Evolutionary conservation across 305 asterid genomes (phyloP).

Genomic region (Rubia tinctorum): DNA sequence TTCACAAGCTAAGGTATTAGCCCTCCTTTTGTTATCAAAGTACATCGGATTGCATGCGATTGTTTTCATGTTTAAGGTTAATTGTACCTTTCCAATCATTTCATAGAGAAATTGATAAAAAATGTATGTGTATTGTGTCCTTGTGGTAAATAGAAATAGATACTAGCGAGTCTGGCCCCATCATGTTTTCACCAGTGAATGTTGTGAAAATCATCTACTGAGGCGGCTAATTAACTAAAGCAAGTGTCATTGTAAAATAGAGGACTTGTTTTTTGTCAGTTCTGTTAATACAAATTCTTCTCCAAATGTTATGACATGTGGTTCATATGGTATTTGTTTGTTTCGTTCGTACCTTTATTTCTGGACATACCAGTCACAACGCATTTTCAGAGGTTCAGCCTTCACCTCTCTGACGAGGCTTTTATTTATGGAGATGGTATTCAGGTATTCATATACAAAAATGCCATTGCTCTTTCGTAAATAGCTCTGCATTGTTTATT

Average conservation of each 20-base stretch:
- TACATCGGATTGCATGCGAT: too few species aligned
- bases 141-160: not conserved
- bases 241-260: not conserved
- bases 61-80: too few species aligned
- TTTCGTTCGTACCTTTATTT: too few species aligned
- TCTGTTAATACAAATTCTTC: constrained; percentile 67
- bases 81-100: too few species aligned
- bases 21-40: too few species aligned
- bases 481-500: not conserved
- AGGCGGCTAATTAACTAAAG: not conserved
- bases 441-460: constrained; percentile 50
- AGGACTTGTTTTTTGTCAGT: not conserved
- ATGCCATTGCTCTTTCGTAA: not conserved
- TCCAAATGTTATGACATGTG: constrained; percentile 71
- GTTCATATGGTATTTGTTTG: constrained; percentile 95
- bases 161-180: not conserved
- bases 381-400: constrained; percentile 64
- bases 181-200: not conserved
- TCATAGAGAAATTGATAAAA: not conserved
- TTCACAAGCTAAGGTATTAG: too few species aligned
- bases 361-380: constrained; percentile 99
- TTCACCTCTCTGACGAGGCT: constrained; percentile 93
- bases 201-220: not conserved
- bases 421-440: constrained; percentile 95
- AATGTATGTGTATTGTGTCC: not conserved